Conservation (phyloP, 345 rosid species). For the Carallia pectinifolia region DNA sequence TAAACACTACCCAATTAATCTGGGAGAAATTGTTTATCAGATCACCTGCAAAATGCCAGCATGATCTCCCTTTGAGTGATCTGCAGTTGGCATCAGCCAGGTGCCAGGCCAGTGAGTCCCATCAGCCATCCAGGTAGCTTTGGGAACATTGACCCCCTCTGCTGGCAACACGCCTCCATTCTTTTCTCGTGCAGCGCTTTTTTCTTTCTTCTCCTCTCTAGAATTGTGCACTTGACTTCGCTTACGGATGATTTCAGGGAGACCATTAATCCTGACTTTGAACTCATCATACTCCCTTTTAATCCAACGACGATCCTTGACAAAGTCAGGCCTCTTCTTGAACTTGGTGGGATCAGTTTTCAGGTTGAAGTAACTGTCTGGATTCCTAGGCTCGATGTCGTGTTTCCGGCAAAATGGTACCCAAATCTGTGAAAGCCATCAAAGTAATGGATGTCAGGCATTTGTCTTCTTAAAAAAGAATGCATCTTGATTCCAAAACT, state of each 20-base stretch:
- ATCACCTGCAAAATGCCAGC: slow-evolving; percentile 75
- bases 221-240: slow-evolving; percentile 58
- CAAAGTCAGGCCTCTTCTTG: slow-evolving; percentile 82
- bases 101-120: slow-evolving; percentile 99
- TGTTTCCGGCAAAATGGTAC: slow-evolving; percentile 96
- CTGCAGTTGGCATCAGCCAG: slow-evolving; percentile 59
- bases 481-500: no score
- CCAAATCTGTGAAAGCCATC: slow-evolving; percentile 42
- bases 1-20: not conserved
- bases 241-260: slow-evolving; percentile 70
- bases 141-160: slow-evolving; percentile 42
- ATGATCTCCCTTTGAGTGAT: slow-evolving; percentile 86
- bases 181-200: slow-evolving; percentile 48
- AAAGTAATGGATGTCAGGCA: not conserved
- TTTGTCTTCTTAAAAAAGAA: no score
- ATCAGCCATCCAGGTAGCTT: slow-evolving; percentile 99
- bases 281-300: slow-evolving; percentile 96
- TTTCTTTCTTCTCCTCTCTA: slow-evolving; percentile 63
- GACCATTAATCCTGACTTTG: slow-evolving; percentile 89
- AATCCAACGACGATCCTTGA: slow-evolving; percentile 92
- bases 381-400: slow-evolving; percentile 84
- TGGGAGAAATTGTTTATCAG: no score
- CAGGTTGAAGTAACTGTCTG: slow-evolving; percentile 75
- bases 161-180: slow-evolving; percentile 51
- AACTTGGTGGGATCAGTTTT: slow-evolving; percentile 78